A percentile compares a stretch with the other conserved stretches of the same genome.
phyloP scores from a whole-genome alignment of 2,329 filamentous ascomycete species.

The Fusarium pseudograminearum region DNA sequence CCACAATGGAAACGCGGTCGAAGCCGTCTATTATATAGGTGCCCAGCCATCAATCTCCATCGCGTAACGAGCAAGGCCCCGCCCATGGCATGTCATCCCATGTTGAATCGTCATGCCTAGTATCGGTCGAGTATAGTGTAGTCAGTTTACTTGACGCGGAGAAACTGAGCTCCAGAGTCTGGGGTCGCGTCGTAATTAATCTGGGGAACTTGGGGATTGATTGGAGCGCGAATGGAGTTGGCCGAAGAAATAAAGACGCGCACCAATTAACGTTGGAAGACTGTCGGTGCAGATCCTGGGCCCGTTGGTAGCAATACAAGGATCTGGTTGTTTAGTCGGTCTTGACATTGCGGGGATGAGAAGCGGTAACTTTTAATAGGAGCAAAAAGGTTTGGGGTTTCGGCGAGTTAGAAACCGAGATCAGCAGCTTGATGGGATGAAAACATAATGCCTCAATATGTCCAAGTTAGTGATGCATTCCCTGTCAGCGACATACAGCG shows the following conservation, averaged over 20 bases:
- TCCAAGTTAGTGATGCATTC: background rate
- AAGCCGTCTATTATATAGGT: slow-evolving; percentile 22
- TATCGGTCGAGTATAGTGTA: background rate
- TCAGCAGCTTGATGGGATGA: slow-evolving; percentile 24
- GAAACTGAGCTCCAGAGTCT: slow-evolving; percentile 25
- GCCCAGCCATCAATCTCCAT: background rate
- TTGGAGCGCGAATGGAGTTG: slow-evolving; percentile 30
- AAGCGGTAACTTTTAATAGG: slow-evolving; percentile 23
- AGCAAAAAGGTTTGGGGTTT: slow-evolving; percentile 15
- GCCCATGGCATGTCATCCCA: slow-evolving; percentile 17
- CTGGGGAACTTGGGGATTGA: slow-evolving; percentile 35
- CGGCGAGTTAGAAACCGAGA: slow-evolving; percentile 19
- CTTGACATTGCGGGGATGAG: slow-evolving; percentile 24
- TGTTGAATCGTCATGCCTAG: slow-evolving; percentile 1
- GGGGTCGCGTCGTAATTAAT: slow-evolving; percentile 14
- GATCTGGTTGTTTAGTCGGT: slow-evolving; percentile 5
- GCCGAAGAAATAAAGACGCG: slow-evolving; percentile 13
- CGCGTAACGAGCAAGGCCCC: background rate
- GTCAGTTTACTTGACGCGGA: slow-evolving; percentile 18
- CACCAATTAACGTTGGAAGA: slow-evolving; percentile 23
- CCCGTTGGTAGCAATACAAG: slow-evolving; percentile 19
- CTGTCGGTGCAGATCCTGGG: slow-evolving; percentile 3
- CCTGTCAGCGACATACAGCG: background rate
- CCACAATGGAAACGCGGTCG: background rate
- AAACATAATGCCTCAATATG: background rate